Conservation (phyloP, 495 filamentous ascomycete species). For the Penicillium simplicissimum region DNA sequence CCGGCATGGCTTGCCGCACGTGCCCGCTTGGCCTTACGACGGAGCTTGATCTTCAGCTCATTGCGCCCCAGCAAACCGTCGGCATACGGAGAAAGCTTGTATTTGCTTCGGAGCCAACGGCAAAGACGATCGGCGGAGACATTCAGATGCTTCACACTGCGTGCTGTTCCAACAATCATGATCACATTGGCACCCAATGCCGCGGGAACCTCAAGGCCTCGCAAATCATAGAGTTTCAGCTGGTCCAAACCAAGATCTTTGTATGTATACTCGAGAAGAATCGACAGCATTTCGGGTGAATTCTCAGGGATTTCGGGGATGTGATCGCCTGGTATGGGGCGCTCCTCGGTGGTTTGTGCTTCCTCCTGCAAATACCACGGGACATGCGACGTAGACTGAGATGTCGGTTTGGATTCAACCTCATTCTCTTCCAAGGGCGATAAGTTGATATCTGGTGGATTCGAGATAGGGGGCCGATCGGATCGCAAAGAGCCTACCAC, state of each 20-base stretch:
- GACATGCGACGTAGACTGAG: conserved; percentile 26
- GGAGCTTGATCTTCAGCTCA: conserved; percentile 84
- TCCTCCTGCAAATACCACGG: conserved; percentile 92
- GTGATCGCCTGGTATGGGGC: conserved; percentile 59
- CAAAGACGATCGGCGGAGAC: conserved; percentile 88
- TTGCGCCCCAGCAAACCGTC: conserved; percentile 89
- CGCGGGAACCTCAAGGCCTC: conserved; percentile 78
- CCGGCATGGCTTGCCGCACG: conserved; percentile 68
- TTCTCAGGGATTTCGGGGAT: conserved; percentile 75
- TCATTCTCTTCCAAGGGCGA: conserved; percentile 15
- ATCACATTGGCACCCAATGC: conserved; percentile 84
- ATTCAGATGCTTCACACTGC: conserved; percentile 90
- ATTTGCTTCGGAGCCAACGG: conserved; percentile 74
- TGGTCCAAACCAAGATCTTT: conserved; percentile 82
- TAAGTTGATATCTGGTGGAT: conserved; percentile 16
- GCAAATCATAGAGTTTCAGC: conserved; percentile 76
- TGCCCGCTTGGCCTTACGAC: conserved; percentile 74
- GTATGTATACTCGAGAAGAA: conserved; percentile 74
- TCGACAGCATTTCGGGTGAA: conserved; percentile 69
- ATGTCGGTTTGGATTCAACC: not conserved
- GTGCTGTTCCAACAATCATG: conserved; percentile 91
- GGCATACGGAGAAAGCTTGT: conserved; percentile 70
- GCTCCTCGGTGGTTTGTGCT: conserved; percentile 41
- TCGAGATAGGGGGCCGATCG: conserved; percentile 23
- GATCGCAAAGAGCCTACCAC: conserved; percentile 22